These are phyloP conservation scores for Acanthamoeba culbertsoni DNA, from an alignment of 208 protist genomes.

Conservation along the genomic window DNA sequence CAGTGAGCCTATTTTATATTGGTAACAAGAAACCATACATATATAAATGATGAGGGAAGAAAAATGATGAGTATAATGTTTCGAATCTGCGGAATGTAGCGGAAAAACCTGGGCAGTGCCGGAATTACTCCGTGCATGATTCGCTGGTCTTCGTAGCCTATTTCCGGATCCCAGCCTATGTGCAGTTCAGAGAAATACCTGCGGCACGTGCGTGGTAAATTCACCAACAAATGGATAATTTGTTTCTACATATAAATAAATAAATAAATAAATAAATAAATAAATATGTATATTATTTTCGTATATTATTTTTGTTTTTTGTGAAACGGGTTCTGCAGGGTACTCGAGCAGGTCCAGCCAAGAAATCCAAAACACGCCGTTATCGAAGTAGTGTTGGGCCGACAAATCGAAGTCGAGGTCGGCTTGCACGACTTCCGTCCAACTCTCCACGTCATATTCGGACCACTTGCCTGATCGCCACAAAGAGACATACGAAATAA, in stretches of 20 bases:
- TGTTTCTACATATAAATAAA: no score
- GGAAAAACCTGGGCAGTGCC: not conserved
- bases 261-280: not conserved
- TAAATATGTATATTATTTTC: not conserved
- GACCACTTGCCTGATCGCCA: slow-evolving; percentile 6
- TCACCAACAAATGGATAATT: not conserved
- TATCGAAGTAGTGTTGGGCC: slow-evolving; percentile 39
- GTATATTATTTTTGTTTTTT: not conserved
- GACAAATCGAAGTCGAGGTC: slow-evolving; percentile 52
- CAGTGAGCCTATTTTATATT: not conserved
- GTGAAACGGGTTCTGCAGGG: not conserved
- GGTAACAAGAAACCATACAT: no score
- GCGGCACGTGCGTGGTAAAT: not conserved
- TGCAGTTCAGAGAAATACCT: slow-evolving; percentile 16
- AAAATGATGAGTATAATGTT: no score
- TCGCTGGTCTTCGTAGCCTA: not conserved
- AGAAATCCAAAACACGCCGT: slow-evolving; percentile 49
- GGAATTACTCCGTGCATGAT: not conserved
- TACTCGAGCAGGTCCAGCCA: slow-evolving; percentile 41
- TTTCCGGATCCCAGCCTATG: not conserved
- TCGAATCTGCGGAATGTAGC: no score
- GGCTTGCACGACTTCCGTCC: not conserved
- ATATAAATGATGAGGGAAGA: no score
- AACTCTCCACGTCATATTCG: slow-evolving; percentile 1
- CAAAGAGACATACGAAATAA: not conserved